Base-by-base conservation (phyloP, 2,329 filamentous ascomycete genomes). In the Fusarium austroafricanum region DNA sequence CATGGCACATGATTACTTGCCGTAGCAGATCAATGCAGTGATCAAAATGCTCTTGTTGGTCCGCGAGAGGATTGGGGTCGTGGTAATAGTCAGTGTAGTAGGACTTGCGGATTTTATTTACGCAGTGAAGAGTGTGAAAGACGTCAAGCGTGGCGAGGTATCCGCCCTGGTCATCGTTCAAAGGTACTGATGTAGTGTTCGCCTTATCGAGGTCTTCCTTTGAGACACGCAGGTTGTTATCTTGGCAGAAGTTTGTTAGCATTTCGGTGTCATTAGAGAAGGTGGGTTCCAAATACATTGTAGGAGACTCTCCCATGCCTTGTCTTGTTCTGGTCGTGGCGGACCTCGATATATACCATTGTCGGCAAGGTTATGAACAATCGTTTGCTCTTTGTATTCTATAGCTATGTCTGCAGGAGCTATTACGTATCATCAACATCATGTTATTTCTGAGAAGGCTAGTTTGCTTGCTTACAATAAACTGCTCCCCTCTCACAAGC, bases 21-120 rank as follows among this genome's bases (percentile, higher is more conserved):
- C 54, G 44, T 8, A 56, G 54, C n/a, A 56, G 18, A 10, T 56
- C 54, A 43, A 56, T 56, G 9, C 54, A 56, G 18, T 56, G 54
- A 21, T 56, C 54, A 29, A 56, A 56, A n/a, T 56, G 54, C 29
- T 43, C 54, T 10, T 43, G 44, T 12, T 56, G 54, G 29, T 56
- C 45, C 18, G 54, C 26, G 18, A 56, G n/a, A n/a, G 54, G 54
- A 10, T 56, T 56, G 3, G 54, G 54, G 20, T 56, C 45, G 23
- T 56, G 54, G 38, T 56, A 56, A 17, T 56, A 56, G n/a, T 50
- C 38, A 5, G 44, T 43, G 8, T 56, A 56, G 38, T 50, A 56
- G 2, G 44, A 43, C 26, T 56, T 56, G 21, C 54, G 54, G 18
- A 56, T 28, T 11, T 56, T 56, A 6, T 56, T 50, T 2, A 56